Percentiles rank a stretch among this genome's conserved stretches.
Evolutionary conservation across 148 eudicot genomes (phyloP).

Genomic region (Persicaria tinctoria): DNA sequence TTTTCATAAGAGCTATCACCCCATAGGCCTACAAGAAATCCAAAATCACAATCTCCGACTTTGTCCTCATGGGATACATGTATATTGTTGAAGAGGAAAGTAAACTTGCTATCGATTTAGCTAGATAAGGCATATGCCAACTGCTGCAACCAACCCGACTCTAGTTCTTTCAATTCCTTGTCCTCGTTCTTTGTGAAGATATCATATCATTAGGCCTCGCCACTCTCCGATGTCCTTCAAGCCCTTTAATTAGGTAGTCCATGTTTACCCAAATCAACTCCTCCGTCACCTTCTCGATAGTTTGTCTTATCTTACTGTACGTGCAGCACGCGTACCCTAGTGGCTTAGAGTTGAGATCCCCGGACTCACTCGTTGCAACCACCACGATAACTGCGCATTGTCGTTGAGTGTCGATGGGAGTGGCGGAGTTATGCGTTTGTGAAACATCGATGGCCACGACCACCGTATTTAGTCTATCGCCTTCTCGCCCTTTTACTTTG

Average conservation of each 20-base stretch:
- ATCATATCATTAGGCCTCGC: conserved; percentile 17
- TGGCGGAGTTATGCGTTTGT: conserved; percentile 34
- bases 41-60: no score
- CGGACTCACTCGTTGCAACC: conserved; percentile 8
- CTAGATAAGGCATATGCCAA: no score
- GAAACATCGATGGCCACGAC: conserved; percentile 20
- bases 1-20: no score
- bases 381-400: conserved; percentile 25
- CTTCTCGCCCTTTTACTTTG: background rate
- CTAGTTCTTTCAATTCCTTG: no score
- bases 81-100: no score
- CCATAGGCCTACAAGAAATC: no score
- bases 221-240: conserved; percentile 20
- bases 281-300: conserved; percentile 17
- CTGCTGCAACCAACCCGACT: no score
- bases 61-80: no score
- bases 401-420: conserved; percentile 34
- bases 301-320: conserved; percentile 25
- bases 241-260: conserved; percentile 12
- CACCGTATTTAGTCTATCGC: background rate
- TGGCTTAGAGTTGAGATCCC: conserved; percentile 27
- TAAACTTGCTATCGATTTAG: no score
- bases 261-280: conserved; percentile 24
- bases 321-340: conserved; percentile 23
- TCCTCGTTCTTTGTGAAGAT: no score